Conservation (phyloP, 495 filamentous ascomycete species). For the Emericellopsis terricola region DNA sequence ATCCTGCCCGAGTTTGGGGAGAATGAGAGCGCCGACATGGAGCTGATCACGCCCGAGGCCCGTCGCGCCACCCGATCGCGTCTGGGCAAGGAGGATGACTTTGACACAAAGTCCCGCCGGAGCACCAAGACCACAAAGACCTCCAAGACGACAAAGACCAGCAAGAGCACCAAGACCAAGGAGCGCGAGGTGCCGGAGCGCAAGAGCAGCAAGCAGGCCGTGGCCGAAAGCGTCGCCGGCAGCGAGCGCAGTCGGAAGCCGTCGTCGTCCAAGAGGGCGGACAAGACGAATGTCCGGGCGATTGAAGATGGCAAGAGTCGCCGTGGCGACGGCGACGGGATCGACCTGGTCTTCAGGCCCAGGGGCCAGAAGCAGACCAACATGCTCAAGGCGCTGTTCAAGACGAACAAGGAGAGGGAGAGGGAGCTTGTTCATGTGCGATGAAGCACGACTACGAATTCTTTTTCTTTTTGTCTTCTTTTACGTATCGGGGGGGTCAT, state of each 20-base stretch:
- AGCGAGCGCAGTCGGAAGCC: constrained; percentile 10
- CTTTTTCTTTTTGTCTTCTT: no score
- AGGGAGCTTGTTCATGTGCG: neutral
- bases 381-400: constrained; percentile 30
- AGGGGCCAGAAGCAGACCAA: constrained; percentile 20
- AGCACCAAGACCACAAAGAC: constrained; percentile 8
- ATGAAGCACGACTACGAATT: neutral
- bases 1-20: constrained; percentile 34
- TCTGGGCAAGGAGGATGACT: neutral
- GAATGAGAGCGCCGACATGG: constrained; percentile 64
- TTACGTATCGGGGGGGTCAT: no score
- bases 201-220: constrained; percentile 9
- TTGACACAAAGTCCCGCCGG: constrained; percentile 10
- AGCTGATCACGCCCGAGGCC: constrained; percentile 70
- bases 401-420: constrained; percentile 20
- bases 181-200: constrained; percentile 6
- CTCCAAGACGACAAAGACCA: constrained; percentile 8
- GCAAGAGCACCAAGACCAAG: constrained; percentile 5
- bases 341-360: constrained; percentile 10
- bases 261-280: constrained; percentile 11
- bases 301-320: constrained; percentile 13
- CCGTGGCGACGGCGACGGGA: constrained; percentile 15
- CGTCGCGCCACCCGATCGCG: constrained; percentile 31
- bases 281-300: constrained; percentile 9
- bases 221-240: constrained; percentile 1